Evolutionary conservation across 306 rosid genomes (phyloP), one percentile per base, ranked within the genome.

Genomic region (Hippophae rhamnoides): DNA sequence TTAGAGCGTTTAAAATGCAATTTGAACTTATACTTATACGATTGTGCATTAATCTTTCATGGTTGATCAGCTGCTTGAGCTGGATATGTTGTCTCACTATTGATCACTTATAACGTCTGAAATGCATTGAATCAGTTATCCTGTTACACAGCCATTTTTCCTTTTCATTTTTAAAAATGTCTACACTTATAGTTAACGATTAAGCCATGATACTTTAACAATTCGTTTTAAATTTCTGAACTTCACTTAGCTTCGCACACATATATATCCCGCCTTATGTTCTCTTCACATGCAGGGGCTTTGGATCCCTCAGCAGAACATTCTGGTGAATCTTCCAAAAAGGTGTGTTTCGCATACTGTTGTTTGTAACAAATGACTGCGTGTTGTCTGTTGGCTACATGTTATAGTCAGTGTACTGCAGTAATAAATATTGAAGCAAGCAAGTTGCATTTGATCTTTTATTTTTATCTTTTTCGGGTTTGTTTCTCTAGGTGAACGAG

Each of bases 261-360:
- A 12, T 42, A 9, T 26, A 56, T 60, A 50, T 63, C 25, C 25
- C 13, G 43, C 68, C 53, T 47, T 44, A 67, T 62, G 66, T 52
- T 68, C 13, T 10, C 50, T 71, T 12, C 65, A 46, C 51, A n/a
- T 70, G 72, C 88, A 90, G 97, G 84, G 56, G 9, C 85, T 52
- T 74, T 78, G 5, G 46, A 62, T 62, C 76, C 82, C 52, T 76
- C 79, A 67, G 66, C 89, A 56, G 72, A 72, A 57, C 70, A 64
- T 69, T 65, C 74, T 18, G 57, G 76, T 67, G 78, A 80, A 81
- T 66, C 87, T 71, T 77, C 83, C 83, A 65, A 70, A 72, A 75
- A 79, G 96, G 97, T 90, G 65, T 65, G 43, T 58, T 54, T 64
- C 38, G 13, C 51, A 38, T 8, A 47, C 13, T 73, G 42, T 50